Percentiles rank a stretch among this genome's conserved stretches.
These are phyloP conservation scores for Daldinia grandis DNA, from an alignment of 495 filamentous ascomycete genomes.

Conservation along the genomic window DNA sequence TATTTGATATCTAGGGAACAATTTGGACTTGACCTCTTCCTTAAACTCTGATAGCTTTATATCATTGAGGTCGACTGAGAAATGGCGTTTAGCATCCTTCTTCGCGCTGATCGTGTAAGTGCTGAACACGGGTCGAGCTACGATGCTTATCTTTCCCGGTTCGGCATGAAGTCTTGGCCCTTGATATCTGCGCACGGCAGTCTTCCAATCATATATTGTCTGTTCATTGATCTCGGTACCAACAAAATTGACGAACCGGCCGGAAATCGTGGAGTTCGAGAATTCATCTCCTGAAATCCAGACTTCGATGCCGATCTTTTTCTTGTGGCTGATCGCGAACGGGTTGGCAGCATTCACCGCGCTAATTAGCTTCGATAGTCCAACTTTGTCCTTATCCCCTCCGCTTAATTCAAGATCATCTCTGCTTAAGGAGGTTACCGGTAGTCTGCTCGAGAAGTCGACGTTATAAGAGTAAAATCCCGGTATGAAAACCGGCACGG, in stretches of 20 bases:
- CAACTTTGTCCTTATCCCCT: neutral
- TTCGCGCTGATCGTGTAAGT: constrained; percentile 7
- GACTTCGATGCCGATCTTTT: constrained; percentile 14
- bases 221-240: neutral
- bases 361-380: neutral
- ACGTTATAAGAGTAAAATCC: constrained; percentile 16
- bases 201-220: constrained; percentile 11
- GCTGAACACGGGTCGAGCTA: constrained; percentile 15
- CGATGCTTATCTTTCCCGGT: constrained; percentile 3
- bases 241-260: neutral
- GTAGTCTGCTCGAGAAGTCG: constrained; percentile 5
- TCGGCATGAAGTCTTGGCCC: neutral
- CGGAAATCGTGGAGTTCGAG: neutral
- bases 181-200: neutral
- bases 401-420: constrained; percentile 2
- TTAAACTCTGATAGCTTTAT: constrained; percentile 4
- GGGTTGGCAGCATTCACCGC: neutral
- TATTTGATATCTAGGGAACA: constrained; percentile 16
- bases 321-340: neutral
- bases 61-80: neutral
- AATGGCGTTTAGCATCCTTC: neutral
- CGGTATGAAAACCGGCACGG: constrained; percentile 29
- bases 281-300: constrained; percentile 23
- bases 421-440: neutral
- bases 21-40: neutral